These are phyloP conservation scores for Penicillium samsonianum DNA, from an alignment of 495 filamentous ascomycete species.

Conservation along the genomic window DNA sequence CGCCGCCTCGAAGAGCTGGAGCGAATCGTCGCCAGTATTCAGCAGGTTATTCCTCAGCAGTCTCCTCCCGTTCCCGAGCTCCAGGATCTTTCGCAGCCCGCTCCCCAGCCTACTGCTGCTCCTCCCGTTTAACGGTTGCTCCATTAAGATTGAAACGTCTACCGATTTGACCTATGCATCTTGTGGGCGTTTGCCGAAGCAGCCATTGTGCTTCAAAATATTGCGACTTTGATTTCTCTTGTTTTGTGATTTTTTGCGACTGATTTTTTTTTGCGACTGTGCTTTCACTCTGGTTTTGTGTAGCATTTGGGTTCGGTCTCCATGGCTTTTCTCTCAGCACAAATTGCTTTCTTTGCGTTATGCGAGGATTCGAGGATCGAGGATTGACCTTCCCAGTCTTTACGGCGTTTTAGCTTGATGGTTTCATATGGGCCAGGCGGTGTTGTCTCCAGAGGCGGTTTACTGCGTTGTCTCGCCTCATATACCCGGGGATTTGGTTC, in stretches of 20 bases:
- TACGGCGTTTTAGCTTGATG: constrained; percentile 30
- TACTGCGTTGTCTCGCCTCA: constrained; percentile 20
- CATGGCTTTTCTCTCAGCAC: background rate
- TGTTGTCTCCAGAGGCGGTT: constrained; percentile 27
- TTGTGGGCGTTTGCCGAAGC: constrained; percentile 23
- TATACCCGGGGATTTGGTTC: constrained; percentile 30
- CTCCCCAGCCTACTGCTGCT: constrained; percentile 21
- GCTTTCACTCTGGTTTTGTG: constrained; percentile 9
- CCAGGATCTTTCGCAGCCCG: constrained; percentile 19
- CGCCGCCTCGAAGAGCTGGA: constrained; percentile 48
- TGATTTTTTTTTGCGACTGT: background rate
- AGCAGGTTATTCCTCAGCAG: constrained; percentile 44
- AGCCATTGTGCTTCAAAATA: constrained; percentile 7
- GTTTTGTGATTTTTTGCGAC: background rate
- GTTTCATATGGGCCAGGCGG: constrained; percentile 23
- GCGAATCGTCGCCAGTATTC: constrained; percentile 45
- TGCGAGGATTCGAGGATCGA: constrained; percentile 1
- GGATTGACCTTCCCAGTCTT: constrained; percentile 3
- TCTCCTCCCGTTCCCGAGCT: constrained; percentile 20
- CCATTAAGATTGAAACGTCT: constrained; percentile 2
- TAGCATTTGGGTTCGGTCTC: constrained; percentile 21
- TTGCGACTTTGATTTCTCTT: constrained; percentile 4
- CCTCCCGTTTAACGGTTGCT: constrained; percentile 18
- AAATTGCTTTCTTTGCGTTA: background rate
- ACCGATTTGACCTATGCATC: constrained; percentile 18